Evolutionary conservation across 495 filamentous ascomycete species (phyloP).

Genomic region (Jackrogersella multiformis): DNA sequence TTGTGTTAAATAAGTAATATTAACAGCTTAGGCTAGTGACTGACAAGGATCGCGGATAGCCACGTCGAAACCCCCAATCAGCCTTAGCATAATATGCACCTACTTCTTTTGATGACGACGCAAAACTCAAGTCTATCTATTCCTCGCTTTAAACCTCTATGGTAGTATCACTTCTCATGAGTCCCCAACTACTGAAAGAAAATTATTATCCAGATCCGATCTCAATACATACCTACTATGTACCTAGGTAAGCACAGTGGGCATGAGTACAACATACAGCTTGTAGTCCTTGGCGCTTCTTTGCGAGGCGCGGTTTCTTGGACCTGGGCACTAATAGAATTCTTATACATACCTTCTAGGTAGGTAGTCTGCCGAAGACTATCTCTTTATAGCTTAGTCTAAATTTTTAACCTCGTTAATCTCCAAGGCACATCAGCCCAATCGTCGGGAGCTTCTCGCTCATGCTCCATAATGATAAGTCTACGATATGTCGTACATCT

Average conservation of each 20-base stretch:
- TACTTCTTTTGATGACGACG: no score
- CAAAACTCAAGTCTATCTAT: no score
- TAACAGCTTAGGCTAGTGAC: not conserved
- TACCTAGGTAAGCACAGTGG: not conserved
- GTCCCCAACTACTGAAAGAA: not conserved
- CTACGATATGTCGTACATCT: constrained; percentile 47
- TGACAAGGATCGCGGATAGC: not conserved
- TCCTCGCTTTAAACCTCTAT: no score
- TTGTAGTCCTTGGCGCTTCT: not conserved
- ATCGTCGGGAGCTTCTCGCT: constrained; percentile 27
- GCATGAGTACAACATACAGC: not conserved
- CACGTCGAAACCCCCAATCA: not conserved
- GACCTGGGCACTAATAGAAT: not conserved
- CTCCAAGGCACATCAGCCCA: no score
- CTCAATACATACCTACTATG: not conserved
- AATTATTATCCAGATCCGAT: not conserved
- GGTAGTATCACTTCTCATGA: not conserved
- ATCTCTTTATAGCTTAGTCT: not conserved
- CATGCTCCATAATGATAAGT: constrained; percentile 38
- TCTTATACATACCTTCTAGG: not conserved
- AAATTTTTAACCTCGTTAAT: not conserved
- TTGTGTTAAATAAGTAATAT: not conserved
- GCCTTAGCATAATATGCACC: not conserved
- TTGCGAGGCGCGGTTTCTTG: not conserved
- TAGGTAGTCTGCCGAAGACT: not conserved